Conservation (phyloP, 306 rosid species). For the Urtica urens region DNA sequence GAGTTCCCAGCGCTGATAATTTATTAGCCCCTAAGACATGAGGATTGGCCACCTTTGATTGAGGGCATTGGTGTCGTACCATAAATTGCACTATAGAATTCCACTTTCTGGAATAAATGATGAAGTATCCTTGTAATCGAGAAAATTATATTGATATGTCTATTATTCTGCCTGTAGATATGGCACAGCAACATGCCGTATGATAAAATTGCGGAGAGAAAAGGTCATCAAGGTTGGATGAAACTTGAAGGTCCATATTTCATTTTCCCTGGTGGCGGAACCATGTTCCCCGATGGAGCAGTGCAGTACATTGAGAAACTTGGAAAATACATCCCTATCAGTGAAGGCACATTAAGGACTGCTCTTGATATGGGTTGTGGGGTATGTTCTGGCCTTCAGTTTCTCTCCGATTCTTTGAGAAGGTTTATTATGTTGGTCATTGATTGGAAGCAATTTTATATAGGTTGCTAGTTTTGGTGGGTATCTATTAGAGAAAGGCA, state of each 20-base stretch:
- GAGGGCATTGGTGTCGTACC: no score
- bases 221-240: constrained; percentile 99
- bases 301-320: constrained; percentile 85
- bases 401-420: constrained; percentile 4
- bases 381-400: constrained; percentile 37
- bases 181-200: constrained; percentile 97
- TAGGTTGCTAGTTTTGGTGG: constrained; percentile 99
- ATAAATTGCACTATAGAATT: no score
- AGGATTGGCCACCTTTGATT: no score
- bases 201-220: constrained; percentile 91
- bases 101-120: no score
- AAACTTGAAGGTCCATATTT: constrained; percentile 73
- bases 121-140: not conserved
- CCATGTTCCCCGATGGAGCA: constrained; percentile 99
- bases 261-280: constrained; percentile 98
- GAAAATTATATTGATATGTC: constrained; percentile 10
- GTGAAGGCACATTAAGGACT: constrained; percentile 61
- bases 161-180: constrained; percentile 38
- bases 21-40: no score
- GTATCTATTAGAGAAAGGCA: constrained; percentile 55
- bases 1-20: no score
- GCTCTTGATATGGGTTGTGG: constrained; percentile 99
- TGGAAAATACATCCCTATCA: constrained; percentile 77
- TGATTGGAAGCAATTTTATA: constrained; percentile 3
- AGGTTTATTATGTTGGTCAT: constrained; percentile 11